Evolutionary conservation across 768 basidiomycete genomes (phyloP).

Genomic region (Lactarius sanguifluus): DNA sequence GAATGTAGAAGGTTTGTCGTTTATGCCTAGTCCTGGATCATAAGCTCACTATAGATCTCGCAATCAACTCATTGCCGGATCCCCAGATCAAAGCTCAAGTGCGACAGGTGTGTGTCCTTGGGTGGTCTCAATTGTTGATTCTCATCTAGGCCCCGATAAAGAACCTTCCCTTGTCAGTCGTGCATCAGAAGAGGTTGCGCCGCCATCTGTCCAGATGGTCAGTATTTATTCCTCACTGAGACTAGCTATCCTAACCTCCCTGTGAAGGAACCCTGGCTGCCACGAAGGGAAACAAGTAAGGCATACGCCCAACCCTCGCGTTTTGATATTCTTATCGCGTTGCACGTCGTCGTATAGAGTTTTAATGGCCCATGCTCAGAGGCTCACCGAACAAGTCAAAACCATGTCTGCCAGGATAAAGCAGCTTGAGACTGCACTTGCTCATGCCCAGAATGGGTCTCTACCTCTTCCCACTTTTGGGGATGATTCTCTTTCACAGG

Average conservation of each 20-base stretch:
- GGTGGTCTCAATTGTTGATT: background rate
- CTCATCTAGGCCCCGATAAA: slow-evolving; percentile 29
- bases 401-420: slow-evolving; percentile 42
- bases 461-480: slow-evolving; percentile 28
- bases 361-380: slow-evolving; percentile 51
- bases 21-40: background rate
- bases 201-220: slow-evolving; percentile 52
- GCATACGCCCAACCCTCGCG: background rate
- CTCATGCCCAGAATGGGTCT: slow-evolving; percentile 32
- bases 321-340: slow-evolving; percentile 2
- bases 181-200: slow-evolving; percentile 55
- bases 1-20: slow-evolving; percentile 49
- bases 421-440: slow-evolving; percentile 48
- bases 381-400: slow-evolving; percentile 49
- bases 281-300: slow-evolving; percentile 58
- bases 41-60: background rate
- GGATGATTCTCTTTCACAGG: slow-evolving; percentile 19
- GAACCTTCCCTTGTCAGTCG: slow-evolving; percentile 54
- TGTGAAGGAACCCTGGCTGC: slow-evolving; percentile 47
- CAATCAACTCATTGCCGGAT: background rate
- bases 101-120: slow-evolving; percentile 42
- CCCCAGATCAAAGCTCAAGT: slow-evolving; percentile 54
- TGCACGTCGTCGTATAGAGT: slow-evolving; percentile 39
- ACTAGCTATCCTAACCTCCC: background rate
- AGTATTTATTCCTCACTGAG: slow-evolving; percentile 9